Evolutionary conservation across 73 alveolate species (phyloP).

Genomic region (Tetrahymena borealis): DNA sequence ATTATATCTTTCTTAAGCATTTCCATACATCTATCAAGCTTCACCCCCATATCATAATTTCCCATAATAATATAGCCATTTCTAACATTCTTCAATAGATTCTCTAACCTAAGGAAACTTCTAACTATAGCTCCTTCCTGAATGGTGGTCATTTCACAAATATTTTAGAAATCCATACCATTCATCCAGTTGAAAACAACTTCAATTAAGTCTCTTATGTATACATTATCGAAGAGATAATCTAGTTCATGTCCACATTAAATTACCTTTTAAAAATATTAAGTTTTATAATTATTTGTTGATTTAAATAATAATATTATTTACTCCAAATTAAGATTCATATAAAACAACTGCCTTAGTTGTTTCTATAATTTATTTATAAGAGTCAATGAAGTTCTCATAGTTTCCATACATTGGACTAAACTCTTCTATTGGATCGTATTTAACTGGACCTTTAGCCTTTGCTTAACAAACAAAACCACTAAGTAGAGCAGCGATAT

Average conservation of each 20-base stretch:
- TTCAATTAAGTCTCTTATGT: background rate
- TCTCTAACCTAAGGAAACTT: slow-evolving; percentile 44
- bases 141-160: slow-evolving; percentile 30
- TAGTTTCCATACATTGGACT: background rate
- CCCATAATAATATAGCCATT: slow-evolving; percentile 58
- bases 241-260: background rate
- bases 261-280: background rate
- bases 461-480: slow-evolving; percentile 19
- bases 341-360: background rate
- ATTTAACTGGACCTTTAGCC: background rate
- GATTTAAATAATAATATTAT: background rate
- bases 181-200: slow-evolving; percentile 50
- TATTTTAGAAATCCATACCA: slow-evolving; percentile 50
- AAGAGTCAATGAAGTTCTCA: background rate
- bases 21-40: slow-evolving; percentile 43
- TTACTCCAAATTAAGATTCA: background rate
- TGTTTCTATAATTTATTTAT: background rate
- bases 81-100: slow-evolving; percentile 38
- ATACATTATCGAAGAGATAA: background rate
- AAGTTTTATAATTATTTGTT: background rate
- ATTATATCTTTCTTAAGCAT: slow-evolving; percentile 68
- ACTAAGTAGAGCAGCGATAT: slow-evolving; percentile 18
- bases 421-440: background rate
- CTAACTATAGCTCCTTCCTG: slow-evolving; percentile 70
- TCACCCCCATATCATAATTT: slow-evolving; percentile 43